Conservation (phyloP, 1,284 basidiomycete genomes). For the Athelia sp. region DNA sequence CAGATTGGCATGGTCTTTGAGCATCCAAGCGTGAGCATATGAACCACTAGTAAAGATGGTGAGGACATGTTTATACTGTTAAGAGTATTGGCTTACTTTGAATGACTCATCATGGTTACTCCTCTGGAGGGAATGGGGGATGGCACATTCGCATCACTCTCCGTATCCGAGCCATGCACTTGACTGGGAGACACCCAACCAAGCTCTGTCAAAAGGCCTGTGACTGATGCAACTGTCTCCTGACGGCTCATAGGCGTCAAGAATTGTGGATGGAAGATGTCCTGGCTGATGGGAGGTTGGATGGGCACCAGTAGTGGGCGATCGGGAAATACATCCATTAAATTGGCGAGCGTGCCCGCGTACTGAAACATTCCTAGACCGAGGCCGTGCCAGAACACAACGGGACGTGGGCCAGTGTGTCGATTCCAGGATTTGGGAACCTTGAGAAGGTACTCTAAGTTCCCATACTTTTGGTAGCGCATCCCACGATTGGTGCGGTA, state of each 20-base stretch:
- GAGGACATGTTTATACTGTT: constrained; percentile 5
- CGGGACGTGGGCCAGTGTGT: constrained; percentile 51
- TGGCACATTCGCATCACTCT: constrained; percentile 6
- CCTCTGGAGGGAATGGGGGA: constrained; percentile 33
- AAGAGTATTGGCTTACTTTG: constrained; percentile 53
- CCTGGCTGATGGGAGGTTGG: constrained; percentile 83
- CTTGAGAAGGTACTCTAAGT: constrained; percentile 74
- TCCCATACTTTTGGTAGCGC: constrained; percentile 45
- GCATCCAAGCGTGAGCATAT: constrained; percentile 78
- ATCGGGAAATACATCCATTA: constrained; percentile 52
- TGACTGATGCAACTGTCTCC: constrained; percentile 57
- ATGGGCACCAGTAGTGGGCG: constrained; percentile 77
- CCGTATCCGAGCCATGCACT: constrained; percentile 11
- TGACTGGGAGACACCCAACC: constrained; percentile 52
- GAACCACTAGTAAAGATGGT: constrained; percentile 45
- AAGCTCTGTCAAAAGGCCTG: constrained; percentile 52
- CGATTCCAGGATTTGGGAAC: constrained; percentile 65
- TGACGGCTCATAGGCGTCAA: constrained; percentile 63
- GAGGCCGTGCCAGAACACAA: constrained; percentile 85
- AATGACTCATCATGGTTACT: constrained; percentile 80
- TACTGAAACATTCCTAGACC: constrained; percentile 79
- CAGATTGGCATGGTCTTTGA: constrained; percentile 73
- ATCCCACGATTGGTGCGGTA: constrained; percentile 45
- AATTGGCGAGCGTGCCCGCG: constrained; percentile 39
- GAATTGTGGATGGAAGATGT: constrained; percentile 73